Base-by-base conservation (phyloP, 495 filamentous ascomycete species). In the Lineolata rhizophorae region DNA sequence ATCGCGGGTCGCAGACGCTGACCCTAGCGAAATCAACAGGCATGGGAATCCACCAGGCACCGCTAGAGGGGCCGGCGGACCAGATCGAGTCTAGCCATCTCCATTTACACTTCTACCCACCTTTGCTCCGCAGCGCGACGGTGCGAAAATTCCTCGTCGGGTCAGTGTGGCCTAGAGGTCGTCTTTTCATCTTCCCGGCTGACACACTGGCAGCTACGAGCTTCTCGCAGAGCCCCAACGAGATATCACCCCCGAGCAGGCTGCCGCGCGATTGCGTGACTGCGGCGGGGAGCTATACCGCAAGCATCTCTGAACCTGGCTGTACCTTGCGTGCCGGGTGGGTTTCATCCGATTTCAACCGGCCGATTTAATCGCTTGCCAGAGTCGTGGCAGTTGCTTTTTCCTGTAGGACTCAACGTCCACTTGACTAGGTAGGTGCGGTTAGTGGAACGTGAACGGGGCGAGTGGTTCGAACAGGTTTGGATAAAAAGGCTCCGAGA, bases 231-330 rank as follows among this genome's bases (percentile, higher is more conserved):
- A 97, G 54, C 87, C 87, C 17, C 87, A 97, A 52, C 67, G 87
- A 30, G 87, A 97, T 50, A 97, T 97, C 45, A 97, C 90, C 1
- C 84, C 87, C 0, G 87, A 97, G 52, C 87, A 97, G 50, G 87
- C 90, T 9, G 79, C 87, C 18, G 72, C 68, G 18, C 67, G 67
- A 22, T 52, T 97, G 31, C 62, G 82, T 37, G 60, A 61, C 31
- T 69, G 77, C 30, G 80, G 73, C 0, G 83, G 83, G 4, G 67
- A 77, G 51, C 53, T 94, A 31, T 95, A 95, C 45, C 67, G 87
- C 36, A 77, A 71, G 52, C 63, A 64, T 40, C 36, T 79, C 15
- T 19, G 21, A n/a, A 9, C 14, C 14, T 17, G 15, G n/a, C n/a
- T n/a, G n/a, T n/a, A n/a, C n/a, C n/a, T n/a, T n/a, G n/a, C n/a